These are phyloP conservation scores for Pythium inflatum DNA, from an alignment of 352 stramenopile genomes.

Conservation along the genomic window DNA sequence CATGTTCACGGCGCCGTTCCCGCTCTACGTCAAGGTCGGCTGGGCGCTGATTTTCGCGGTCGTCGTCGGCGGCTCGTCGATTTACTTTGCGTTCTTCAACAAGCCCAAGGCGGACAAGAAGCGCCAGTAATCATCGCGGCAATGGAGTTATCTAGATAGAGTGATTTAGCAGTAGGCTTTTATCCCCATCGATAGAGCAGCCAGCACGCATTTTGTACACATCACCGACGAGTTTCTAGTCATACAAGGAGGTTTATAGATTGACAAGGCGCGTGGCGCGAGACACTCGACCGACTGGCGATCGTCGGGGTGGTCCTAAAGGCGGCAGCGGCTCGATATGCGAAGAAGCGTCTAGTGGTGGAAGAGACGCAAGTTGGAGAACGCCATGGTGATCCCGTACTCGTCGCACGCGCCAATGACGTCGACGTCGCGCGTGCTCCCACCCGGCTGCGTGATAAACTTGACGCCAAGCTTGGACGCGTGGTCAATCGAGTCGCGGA, in stretches of 20 bases:
- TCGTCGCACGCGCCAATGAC: conserved; percentile 96
- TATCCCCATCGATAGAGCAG: conserved; percentile 28
- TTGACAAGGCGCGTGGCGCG: neutral
- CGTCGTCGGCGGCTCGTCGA: conserved; percentile 73
- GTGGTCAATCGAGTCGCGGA: conserved; percentile 99
- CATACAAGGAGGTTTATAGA: neutral
- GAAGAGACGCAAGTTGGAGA: conserved; percentile 98
- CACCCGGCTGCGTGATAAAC: conserved; percentile 97
- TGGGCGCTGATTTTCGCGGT: conserved; percentile 79
- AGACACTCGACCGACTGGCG: neutral
- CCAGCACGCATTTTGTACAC: conserved; percentile 15
- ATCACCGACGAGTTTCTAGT: neutral
- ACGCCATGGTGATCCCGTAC: conserved; percentile 99
- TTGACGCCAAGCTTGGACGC: conserved; percentile 94
- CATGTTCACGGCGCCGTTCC: conserved; percentile 90
- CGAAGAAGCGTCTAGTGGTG: conserved; percentile 92
- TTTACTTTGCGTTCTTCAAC: conserved; percentile 87
- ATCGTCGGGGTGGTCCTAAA: no score
- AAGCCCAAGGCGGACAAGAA: conserved; percentile 35
- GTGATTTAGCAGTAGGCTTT: conserved; percentile 31
- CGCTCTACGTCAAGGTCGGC: conserved; percentile 74
- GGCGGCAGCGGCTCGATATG: neutral
- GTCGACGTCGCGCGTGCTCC: conserved; percentile 86
- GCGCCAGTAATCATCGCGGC: conserved; percentile 16
- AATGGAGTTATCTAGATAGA: conserved; percentile 21